These are phyloP conservation scores for Ascobolus immersus DNA, from an alignment of 495 filamentous ascomycete genomes.

Conservation along the genomic window DNA sequence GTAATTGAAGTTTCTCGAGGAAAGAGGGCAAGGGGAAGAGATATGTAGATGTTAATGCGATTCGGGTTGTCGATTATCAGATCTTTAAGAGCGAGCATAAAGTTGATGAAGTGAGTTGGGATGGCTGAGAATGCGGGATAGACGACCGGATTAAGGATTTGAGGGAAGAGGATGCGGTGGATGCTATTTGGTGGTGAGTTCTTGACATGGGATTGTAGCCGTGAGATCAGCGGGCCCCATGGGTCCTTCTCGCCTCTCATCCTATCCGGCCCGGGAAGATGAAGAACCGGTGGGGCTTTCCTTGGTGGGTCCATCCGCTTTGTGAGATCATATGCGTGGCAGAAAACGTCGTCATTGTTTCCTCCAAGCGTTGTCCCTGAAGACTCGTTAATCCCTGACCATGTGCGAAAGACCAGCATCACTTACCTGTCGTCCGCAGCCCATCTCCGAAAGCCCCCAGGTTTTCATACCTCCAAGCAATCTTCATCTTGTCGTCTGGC, in stretches of 20 bases:
- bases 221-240: slow-evolving; percentile 35
- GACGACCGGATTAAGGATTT: slow-evolving; percentile 54
- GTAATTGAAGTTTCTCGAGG: slow-evolving; percentile 53
- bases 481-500: slow-evolving; percentile 64
- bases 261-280: slow-evolving; percentile 4
- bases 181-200: slow-evolving; percentile 32
- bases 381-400: not conserved
- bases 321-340: slow-evolving; percentile 71
- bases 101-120: slow-evolving; percentile 52
- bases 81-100: slow-evolving; percentile 54
- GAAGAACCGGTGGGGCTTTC: slow-evolving; percentile 31
- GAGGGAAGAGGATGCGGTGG: slow-evolving; percentile 65
- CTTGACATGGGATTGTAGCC: slow-evolving; percentile 31
- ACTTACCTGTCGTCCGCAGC: slow-evolving; percentile 24
- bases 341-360: slow-evolving; percentile 31
- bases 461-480: slow-evolving; percentile 89
- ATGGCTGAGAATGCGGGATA: slow-evolving; percentile 42
- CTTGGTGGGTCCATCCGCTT: slow-evolving; percentile 39
- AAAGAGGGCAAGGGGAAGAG: slow-evolving; percentile 55
- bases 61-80: slow-evolving; percentile 41
- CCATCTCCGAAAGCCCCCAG: slow-evolving; percentile 39
- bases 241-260: slow-evolving; percentile 21
- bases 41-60: slow-evolving; percentile 54
- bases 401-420: not conserved
- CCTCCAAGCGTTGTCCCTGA: not conserved